Percentiles rank a stretch among this genome's conserved stretches.
Conservation (phyloP, 2,329 filamentous ascomycete genomes). For the Zymoseptoria brevis region DNA sequence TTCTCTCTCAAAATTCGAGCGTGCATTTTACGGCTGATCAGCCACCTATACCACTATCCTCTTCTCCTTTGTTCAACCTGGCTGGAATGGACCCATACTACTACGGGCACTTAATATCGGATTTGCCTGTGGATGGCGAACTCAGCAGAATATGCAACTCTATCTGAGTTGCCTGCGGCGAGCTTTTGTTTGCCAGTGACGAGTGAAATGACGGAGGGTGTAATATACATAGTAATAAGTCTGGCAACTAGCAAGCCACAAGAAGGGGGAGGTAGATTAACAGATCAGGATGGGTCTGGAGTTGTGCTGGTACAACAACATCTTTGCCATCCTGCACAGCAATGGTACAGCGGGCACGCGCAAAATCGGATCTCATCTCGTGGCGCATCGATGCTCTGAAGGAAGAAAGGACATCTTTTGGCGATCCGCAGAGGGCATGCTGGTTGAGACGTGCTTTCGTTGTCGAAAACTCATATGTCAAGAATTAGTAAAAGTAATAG, state of each 20-base stretch:
- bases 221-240: conserved; percentile 2
- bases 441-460: conserved; percentile 1
- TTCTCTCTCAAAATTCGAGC: conserved; percentile 4
- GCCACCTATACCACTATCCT: conserved; percentile 9
- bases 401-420: neutral
- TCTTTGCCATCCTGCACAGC: neutral
- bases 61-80: conserved; percentile 14
- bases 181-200: neutral
- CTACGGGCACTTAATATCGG: conserved; percentile 7
- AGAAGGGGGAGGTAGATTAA: neutral
- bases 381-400: conserved; percentile 2
- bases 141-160: conserved; percentile 2
- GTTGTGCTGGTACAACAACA: neutral
- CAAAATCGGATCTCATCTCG: neutral
- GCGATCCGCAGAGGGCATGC: conserved; percentile 1
- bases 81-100: conserved; percentile 7
- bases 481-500: conserved; percentile 6
- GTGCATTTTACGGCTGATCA: conserved; percentile 5
- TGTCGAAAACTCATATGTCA: conserved; percentile 3
- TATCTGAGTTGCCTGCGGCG: neutral
- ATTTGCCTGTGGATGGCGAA: conserved; percentile 1
- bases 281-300: neutral
- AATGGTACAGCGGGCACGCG: neutral
- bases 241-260: neutral
- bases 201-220: conserved; percentile 13